Base-by-base conservation (phyloP, 2,329 filamentous ascomycete species). In the Ophiostoma ulmi region DNA sequence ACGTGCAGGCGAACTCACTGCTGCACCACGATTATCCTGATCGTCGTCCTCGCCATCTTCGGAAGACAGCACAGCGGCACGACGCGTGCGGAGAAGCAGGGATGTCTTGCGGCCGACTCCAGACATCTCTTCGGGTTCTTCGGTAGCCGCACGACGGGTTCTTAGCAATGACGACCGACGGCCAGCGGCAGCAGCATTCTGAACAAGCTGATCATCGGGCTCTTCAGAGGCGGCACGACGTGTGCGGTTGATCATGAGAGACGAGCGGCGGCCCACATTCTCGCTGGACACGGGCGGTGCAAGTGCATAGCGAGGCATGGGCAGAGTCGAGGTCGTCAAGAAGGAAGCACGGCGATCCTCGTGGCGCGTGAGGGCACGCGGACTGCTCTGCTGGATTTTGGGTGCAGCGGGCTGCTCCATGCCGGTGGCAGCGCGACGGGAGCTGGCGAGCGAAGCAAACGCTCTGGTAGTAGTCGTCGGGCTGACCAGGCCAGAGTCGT, bases 1-100 rank as follows among this genome's bases (percentile, higher is more conserved):
- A 35, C 88, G 82, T 4, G 87, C 88, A 0, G 87, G 86, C 2
- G 84, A 81, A n/a, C 85, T 83, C 3, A 73, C 85, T 83, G 41
- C 35, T 82, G 80, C n/a, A 76, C 72, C 67, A 41, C 65, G 69
- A 22, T 1, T 17, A 55, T 41, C 55, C 67, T 36, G 48, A 17
- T 44, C 26, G 13, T 68, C 68, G 11, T 85, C 83, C 1, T 86
- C 83, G 13, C 85, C 83, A 1, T 86, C 81, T 41, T 83, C 81
- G 17, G 81, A 81, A 39, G 82, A 77, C 48, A 71, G 5, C 0
- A 83, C 83, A 14, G 79, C 80, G 52, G 84, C 80, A 35, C 85
- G 71, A 26, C 72, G 81, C 58, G 78, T 79, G 68, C 84, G 82
- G 20, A 83, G 75, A 48, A 86, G 75, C 5, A 84, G 76, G 31